phyloP scores from a whole-genome alignment of 2,329 filamentous ascomycete species.

The Ophidiomyces ophidiicola region DNA sequence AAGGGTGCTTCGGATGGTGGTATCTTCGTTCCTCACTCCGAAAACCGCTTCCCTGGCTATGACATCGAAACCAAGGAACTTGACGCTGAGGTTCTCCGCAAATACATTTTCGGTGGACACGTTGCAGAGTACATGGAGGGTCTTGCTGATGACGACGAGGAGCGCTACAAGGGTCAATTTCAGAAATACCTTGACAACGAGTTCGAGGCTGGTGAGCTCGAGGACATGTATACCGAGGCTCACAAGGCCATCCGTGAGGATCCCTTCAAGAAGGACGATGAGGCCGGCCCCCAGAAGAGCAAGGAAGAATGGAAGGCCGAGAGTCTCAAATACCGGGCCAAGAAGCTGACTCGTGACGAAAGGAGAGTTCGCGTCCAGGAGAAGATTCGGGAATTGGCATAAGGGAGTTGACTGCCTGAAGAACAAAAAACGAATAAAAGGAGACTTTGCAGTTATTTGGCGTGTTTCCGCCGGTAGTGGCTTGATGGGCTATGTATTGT shows the following conservation, averaged over 20 bases:
- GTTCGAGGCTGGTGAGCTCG: constrained; percentile 86
- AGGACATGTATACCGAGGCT: constrained; percentile 91
- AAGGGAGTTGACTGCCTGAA: constrained; percentile 18
- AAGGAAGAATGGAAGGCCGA: constrained; percentile 96
- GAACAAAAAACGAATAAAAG: constrained; percentile 4
- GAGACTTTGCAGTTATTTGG: constrained; percentile 7
- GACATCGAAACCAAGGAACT: constrained; percentile 97
- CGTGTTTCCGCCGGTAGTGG: constrained; percentile 7
- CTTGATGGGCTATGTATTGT: constrained; percentile 6
- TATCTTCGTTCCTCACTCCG: constrained; percentile 92
- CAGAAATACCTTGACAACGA: constrained; percentile 95
- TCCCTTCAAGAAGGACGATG: constrained; percentile 83
- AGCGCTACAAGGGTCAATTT: constrained; percentile 99
- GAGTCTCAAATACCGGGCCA: constrained; percentile 73
- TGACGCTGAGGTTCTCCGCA: constrained; percentile 89
- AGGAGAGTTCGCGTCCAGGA: constrained; percentile 71
- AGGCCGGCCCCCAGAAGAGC: constrained; percentile 72
- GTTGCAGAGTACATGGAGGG: constrained; percentile 99
- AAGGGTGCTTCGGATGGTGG: constrained; percentile 99
- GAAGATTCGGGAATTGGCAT: constrained; percentile 70
- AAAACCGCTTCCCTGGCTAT: constrained; percentile 99
- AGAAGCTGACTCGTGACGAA: constrained; percentile 73
- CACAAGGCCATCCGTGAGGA: constrained; percentile 96
- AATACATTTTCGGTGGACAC: constrained; percentile 98
- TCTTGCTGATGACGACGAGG: constrained; percentile 97